phyloP scores from a whole-genome alignment of 345 rosid species.

The Murraya paniculata region DNA sequence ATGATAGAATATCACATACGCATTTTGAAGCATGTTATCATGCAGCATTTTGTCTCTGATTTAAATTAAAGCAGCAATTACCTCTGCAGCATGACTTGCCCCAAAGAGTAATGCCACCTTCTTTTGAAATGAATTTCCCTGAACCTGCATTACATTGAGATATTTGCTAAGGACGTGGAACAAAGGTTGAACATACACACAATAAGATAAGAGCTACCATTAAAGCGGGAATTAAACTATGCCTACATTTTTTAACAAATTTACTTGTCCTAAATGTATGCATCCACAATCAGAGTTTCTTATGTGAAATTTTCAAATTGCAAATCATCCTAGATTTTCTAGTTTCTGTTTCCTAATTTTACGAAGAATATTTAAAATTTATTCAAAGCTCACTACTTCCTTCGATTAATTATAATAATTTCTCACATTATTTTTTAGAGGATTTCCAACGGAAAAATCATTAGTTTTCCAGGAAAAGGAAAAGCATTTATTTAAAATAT shows the following conservation, averaged over 20 bases:
- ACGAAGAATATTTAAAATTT: neutral
- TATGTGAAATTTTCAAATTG: neutral
- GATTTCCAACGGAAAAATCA: neutral
- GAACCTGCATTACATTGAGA: slow-evolving; percentile 51
- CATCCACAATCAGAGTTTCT: neutral
- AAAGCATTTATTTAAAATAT: neutral
- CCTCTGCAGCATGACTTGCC: slow-evolving; percentile 70
- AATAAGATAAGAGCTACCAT: neutral
- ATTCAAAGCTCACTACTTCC: neutral
- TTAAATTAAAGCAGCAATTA: slow-evolving; percentile 31
- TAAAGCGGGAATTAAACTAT: slow-evolving; percentile 11
- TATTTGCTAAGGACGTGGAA: neutral
- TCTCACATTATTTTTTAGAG: neutral
- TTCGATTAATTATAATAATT: neutral
- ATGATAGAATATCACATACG: neutral
- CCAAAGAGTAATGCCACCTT: slow-evolving; percentile 88
- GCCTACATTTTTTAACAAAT: neutral
- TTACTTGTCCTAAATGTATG: neutral
- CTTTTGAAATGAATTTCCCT: slow-evolving; percentile 96
- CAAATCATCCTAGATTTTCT: neutral
- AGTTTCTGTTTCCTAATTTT: neutral
- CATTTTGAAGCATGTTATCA: neutral
- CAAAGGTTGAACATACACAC: slow-evolving; percentile 1
- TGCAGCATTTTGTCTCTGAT: neutral
- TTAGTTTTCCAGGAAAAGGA: neutral